Base-by-base conservation (phyloP, 192 early-diverging fungal genomes). In the Coemansia sp. region DNA sequence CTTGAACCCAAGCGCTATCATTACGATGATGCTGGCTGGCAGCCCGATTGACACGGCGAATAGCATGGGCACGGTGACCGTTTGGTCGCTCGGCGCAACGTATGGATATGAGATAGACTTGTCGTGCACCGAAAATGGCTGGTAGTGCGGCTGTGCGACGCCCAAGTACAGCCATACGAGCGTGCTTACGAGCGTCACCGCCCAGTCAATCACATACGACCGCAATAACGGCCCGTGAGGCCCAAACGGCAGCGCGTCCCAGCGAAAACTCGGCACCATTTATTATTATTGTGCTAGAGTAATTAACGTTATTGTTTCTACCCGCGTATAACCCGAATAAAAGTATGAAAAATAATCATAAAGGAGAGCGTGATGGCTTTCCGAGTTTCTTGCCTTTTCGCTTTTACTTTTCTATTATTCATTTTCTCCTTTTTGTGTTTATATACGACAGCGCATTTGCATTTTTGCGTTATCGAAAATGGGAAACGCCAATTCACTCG, bases 41-140 rank as follows among this genome's bases (percentile, higher is more conserved):
- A 67, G 57, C 10, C 38, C 61, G 32, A 73, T 79, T n/a, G 71
- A 61, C 13, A 73, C 54, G 22, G 54, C 27, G 22, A 79, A 69
- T 56, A 79, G 76, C 63, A 57, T 59, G 12, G 76, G 71, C 11
- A 69, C 71, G 0, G 76, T 73, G 62, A 79, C 76, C 1, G 70
- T 79, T 35, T 79, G 76, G 48, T 79, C 26, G 26, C 51, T 43
- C 29, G 76, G 76, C 24, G 56, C 59, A n/a, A 79, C 52, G 55
- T 79, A 79, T 22, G 87, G 85, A 56, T 83, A 85, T 61, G 86
- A 83, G 54, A 93, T 85, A 3, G 81, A 61, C 47, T 84, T 86
- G 75, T 93, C 85, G 24, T 85, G 62, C 4, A 93, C 74, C 6
- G 86, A 89, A 57, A 93, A 93, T 27, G 81, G 62, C 67, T 87